Evolutionary conservation across 1,139 yeast species (phyloP), one percentile per base, ranked within the genome.

Genomic region (Kluyveromyces sp.): DNA sequence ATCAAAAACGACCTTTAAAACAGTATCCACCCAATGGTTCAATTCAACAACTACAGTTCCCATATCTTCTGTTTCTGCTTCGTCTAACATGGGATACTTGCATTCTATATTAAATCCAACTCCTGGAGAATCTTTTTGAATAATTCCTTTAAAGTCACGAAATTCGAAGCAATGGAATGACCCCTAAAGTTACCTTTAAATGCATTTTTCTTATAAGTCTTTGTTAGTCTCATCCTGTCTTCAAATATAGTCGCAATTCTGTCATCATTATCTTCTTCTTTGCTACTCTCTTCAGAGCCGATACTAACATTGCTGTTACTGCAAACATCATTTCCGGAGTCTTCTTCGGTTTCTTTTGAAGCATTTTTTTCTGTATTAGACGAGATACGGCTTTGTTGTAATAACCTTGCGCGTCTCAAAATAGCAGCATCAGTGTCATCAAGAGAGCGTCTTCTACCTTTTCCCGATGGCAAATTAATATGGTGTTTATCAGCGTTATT

Each of bases 41-140:
- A 89, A 72, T 57, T 90, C 97, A 49, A 85, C 77, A 2, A 86
- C 90, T 53, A 86, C 73, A 53, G 84, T 85, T 29, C 95, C 96
- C 81, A 90, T 83, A 53, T 84, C 88, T 61, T 92, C 97, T 6
- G 72, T 72, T 63, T 89, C 87, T 0, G 95, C 92, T 67, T 92
- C 97, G 63, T 88, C 95, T 48, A 88, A 73, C 95, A 92, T 87
- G 3, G 98, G 97, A 61, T 89, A 92, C 63, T 89, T 92, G 66
- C 95, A 80, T 65, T 92, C 98, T 52, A 92, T 88, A 61, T 92
- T 92, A 69, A 92, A 90, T 0, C 98, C 98, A 26, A 90, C 95
- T 51, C 76, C 77, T 48, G 74, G 71, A 0, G 97, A 29, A 92
- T 69, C 53, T 86, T 86, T 59, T 77, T 76, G 70, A 92, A 88